Base-by-base conservation (phyloP, 345 rosid genomes). In the Firmiana major region DNA sequence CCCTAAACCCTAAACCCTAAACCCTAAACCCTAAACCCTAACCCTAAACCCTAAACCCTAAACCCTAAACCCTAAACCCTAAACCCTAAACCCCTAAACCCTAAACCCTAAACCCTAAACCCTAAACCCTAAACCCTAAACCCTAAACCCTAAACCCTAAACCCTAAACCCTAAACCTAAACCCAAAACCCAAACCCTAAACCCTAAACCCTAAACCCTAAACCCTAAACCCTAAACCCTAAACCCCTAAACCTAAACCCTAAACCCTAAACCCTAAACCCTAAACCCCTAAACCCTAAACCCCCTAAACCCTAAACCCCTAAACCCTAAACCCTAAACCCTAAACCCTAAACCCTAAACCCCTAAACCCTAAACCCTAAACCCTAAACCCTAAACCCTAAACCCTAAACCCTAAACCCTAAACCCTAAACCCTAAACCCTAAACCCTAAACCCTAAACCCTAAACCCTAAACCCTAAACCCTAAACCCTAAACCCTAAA, bases 301-400 rank as follows among this genome's bases (percentile, higher is more conserved):
- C 83, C 83, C 77, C 82, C 74, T 55, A 64, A 79, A 79, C 82
- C 82, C 77, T 71, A 74, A 74, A 63, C 81, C 69, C 81, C 76
- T 60, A 60, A 79, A 66, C 77, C 82, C 77, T 60, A 73, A 74
- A 69, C 74, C 76, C 74, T 40, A 57, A 78, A 68, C 69, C 80
- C 66, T 22, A 58, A 78, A 74, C 78, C 78, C 82, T 74, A 74
- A 74, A 79, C 74, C 78, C 74, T 43, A 75, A 75, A 80, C 79
- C 75, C 79, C 79, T 67, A 77, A 77, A 57, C 74, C 74, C 74
- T 53, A 10, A 22, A 63, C 64, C 58, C 72, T 60, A 28, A 40
- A 75, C 63, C 57, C 78, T 62, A 34, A 46, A 76, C 65, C 73
- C 79, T 34, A 74, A 58, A 59, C 73, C 73, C 24, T 8, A 53